Base-by-base conservation (phyloP, 2,329 filamentous ascomycete genomes). In the Arthrobotrys iridis region DNA sequence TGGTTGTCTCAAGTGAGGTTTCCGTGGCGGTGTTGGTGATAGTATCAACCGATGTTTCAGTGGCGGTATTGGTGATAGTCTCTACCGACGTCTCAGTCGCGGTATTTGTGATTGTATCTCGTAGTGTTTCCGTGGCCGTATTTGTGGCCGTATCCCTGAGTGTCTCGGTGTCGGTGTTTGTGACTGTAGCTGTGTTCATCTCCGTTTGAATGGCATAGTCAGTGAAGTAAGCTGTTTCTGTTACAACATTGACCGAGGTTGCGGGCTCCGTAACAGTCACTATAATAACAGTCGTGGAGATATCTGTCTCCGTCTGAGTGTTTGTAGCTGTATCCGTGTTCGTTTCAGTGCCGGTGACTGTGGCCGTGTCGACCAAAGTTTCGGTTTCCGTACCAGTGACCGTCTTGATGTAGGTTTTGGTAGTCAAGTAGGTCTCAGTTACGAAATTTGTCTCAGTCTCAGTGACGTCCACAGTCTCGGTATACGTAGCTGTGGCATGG, bases 401-500 rank as follows among this genome's bases (percentile, higher is more conserved):
- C 2, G 57, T 60, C 8, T 22, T 24, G 2, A 28, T 13, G 0
- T 3, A n/a, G 0, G n/a, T 60, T 26, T 33, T 28, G 3, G 43
- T 50, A 10, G 59, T 63, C 18, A 48, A 20, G 40, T 63, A 63
- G 6, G 41, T 63, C 15, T 63, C 59, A 22, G 41, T 48, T 11
- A 37, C 18, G 4, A 15, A 48, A 26, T 50, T 28, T 2, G 59
- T 63, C 13, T 3, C 11, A 2, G 18, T 24, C 5, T 3, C 1
- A 3, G 13, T 13, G n/a, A 35, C 28, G 3, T 41, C 50, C 15
- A 28, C 41, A 45, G 10, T 11, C 6, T 6, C 59, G 4, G 59
- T 63, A 26, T 40, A 48, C 10, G 59, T 63, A 3, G 28, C 3
- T 1, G 41, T 50, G 1, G 11, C 41, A 5, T 1, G 1, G 18